A percentile compares a stretch with the other conserved stretches of the same genome.
These are phyloP conservation scores for Pythium biforme DNA, from an alignment of 352 stramenopile species.

Conservation along the genomic window DNA sequence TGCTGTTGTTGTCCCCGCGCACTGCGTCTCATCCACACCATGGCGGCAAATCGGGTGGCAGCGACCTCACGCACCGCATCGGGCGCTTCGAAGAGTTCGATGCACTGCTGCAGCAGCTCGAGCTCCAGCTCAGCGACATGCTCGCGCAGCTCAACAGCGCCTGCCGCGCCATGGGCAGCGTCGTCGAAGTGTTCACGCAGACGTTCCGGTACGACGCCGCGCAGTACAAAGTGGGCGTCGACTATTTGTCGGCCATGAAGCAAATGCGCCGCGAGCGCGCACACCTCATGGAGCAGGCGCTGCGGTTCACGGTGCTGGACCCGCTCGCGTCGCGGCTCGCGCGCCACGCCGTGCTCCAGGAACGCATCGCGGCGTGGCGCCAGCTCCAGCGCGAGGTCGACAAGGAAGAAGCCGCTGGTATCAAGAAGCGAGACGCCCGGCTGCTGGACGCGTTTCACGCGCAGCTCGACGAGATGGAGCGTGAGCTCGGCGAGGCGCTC, in stretches of 20 bases:
- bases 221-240: slow-evolving; percentile 34
- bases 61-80: slow-evolving; percentile 29
- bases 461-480: slow-evolving; percentile 39
- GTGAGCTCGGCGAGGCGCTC: slow-evolving; percentile 39
- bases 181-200: slow-evolving; percentile 57
- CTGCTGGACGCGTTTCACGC: slow-evolving; percentile 42
- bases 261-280: slow-evolving; percentile 52
- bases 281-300: slow-evolving; percentile 71
- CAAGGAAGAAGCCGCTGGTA: slow-evolving; percentile 35
- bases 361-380: slow-evolving; percentile 36
- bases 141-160: slow-evolving; percentile 50
- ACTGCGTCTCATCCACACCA: too few species aligned
- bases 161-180: slow-evolving; percentile 45
- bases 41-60: neutral
- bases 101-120: slow-evolving; percentile 42
- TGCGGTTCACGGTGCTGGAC: slow-evolving; percentile 76
- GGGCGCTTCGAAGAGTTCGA: slow-evolving; percentile 61
- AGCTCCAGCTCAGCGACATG: slow-evolving; percentile 50
- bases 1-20: slow-evolving; percentile 3
- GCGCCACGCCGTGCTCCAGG: slow-evolving; percentile 43
- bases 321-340: slow-evolving; percentile 55
- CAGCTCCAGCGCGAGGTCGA: slow-evolving; percentile 31
- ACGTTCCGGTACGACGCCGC: slow-evolving; percentile 41
- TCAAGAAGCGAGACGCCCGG: slow-evolving; percentile 29
- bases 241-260: slow-evolving; percentile 53